A percentile compares a stretch with the other conserved stretches of the same genome.
These are phyloP conservation scores for Adiantum capillusveneris DNA, from an alignment of 75 land plant species.

Conservation along the genomic window DNA sequence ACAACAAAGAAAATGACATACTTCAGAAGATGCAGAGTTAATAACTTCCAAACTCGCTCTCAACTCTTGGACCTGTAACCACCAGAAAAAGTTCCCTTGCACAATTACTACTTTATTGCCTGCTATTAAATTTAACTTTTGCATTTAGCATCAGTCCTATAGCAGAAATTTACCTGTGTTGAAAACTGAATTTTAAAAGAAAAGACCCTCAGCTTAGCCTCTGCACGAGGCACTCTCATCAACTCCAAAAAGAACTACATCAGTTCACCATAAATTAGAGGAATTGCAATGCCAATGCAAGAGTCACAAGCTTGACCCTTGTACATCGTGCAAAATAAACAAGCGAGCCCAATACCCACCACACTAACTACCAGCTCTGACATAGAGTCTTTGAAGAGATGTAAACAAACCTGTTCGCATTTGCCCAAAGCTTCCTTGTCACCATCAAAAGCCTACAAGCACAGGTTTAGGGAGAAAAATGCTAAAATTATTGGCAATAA, in stretches of 20 bases:
- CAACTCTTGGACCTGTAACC: conserved; percentile 70
- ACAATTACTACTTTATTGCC: too few species aligned
- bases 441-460: conserved; percentile 80
- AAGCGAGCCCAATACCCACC: too few species aligned
- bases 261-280: too few species aligned
- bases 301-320: too few species aligned
- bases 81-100: too few species aligned
- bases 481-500: not conserved
- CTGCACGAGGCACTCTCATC: conserved; percentile 96
- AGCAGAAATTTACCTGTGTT: conserved; percentile 54
- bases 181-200: conserved; percentile 86
- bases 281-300: too few species aligned
- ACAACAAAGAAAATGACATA: conserved; percentile 14
- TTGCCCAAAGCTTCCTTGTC: conserved; percentile 77
- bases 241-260: conserved; percentile 96
- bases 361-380: too few species aligned
- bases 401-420: conserved; percentile 90
- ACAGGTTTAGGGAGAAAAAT: too few species aligned
- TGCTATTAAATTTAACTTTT: too few species aligned
- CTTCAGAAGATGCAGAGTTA: conserved; percentile 78
- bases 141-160: not conserved
- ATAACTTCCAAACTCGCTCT: conserved; percentile 58
- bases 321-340: too few species aligned
- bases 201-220: conserved; percentile 91
- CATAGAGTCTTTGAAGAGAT: too few species aligned